Evolutionary conservation across 805 yeast genomes (phyloP).

Genomic region (Candida khao-thaluensis): DNA sequence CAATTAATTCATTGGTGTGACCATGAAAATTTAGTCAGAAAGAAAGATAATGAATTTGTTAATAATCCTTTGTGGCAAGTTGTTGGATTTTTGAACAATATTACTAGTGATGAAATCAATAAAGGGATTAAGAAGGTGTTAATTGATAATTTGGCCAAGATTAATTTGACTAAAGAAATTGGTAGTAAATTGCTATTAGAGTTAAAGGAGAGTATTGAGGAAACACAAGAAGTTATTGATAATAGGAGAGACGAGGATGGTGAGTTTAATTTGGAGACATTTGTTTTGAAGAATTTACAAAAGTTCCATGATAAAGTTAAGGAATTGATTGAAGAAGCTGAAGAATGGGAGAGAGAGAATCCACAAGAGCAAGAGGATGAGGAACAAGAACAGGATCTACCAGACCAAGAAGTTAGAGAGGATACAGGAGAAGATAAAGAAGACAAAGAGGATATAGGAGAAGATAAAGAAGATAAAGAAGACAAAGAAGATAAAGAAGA

Average conservation of each 20-base stretch:
- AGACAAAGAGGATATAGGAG: slow-evolving; percentile 14
- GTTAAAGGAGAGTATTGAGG: slow-evolving; percentile 32
- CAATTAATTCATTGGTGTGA: slow-evolving; percentile 85
- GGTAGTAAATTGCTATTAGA: slow-evolving; percentile 32
- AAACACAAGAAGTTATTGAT: slow-evolving; percentile 28
- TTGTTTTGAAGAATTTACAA: slow-evolving; percentile 30
- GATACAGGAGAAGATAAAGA: slow-evolving; percentile 13
- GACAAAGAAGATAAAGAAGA: slow-evolving; percentile 14
- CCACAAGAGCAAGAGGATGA: slow-evolving; percentile 8
- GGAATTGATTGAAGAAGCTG: slow-evolving; percentile 24
- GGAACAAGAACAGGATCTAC: slow-evolving; percentile 4
- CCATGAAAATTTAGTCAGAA: slow-evolving; percentile 62
- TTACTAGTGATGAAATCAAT: slow-evolving; percentile 47
- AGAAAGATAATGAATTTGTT: slow-evolving; percentile 36
- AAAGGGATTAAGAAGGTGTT: slow-evolving; percentile 55
- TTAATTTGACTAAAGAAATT: slow-evolving; percentile 32
- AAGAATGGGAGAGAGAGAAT: slow-evolving; percentile 13
- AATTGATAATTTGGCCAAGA: slow-evolving; percentile 48
- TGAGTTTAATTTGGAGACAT: slow-evolving; percentile 33
- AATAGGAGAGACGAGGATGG: slow-evolving; percentile 19
- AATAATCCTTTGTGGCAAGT: slow-evolving; percentile 60
- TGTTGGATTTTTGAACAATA: slow-evolving; percentile 50
- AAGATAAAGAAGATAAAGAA: slow-evolving; percentile 12
- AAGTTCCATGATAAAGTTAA: slow-evolving; percentile 28
- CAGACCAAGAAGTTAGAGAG: slow-evolving; percentile 5